Conservation (phyloP, 352 stramenopile genomes). For the Phytophthora aleatoria region DNA sequence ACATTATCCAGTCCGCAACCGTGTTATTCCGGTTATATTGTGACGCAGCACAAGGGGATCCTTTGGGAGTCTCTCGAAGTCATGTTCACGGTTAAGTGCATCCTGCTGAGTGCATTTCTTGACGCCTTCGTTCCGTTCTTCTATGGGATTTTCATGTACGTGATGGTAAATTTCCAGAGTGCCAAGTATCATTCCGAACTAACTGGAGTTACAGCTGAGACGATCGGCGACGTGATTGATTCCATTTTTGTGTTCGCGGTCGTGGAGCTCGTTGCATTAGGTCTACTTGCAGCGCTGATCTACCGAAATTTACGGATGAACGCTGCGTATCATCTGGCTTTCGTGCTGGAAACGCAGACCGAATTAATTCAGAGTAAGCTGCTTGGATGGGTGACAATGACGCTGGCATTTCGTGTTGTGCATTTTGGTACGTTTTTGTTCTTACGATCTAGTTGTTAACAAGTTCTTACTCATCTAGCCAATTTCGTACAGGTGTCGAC, state of each 20-base stretch:
- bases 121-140: conserved; percentile 41
- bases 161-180: conserved; percentile 32
- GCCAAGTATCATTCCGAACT: conserved; percentile 42
- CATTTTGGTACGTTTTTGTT: conserved; percentile 28
- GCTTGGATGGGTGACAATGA: conserved; percentile 34
- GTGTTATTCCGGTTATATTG: conserved; percentile 18
- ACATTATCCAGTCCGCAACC: conserved; percentile 17
- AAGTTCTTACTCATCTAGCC: not conserved
- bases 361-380: conserved; percentile 39
- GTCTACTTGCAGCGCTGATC: conserved; percentile 14
- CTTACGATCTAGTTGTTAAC: too few species aligned
- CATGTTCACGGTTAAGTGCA: conserved; percentile 40
- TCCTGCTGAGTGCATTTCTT: conserved; percentile 35
- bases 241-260: conserved; percentile 31
- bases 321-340: conserved; percentile 40
- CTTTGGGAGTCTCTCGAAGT: conserved; percentile 22
- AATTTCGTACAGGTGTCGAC: conserved; percentile 5
- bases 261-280: conserved; percentile 36
- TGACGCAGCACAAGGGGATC: not conserved
- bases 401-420: conserved; percentile 35
- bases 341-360: conserved; percentile 43
- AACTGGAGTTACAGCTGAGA: conserved; percentile 8
- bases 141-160: conserved; percentile 30
- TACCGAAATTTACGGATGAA: conserved; percentile 28
- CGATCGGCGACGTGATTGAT: conserved; percentile 10